Base-by-base conservation (phyloP, 164 flowering plant species). In the Hamamelis virginiana region DNA sequence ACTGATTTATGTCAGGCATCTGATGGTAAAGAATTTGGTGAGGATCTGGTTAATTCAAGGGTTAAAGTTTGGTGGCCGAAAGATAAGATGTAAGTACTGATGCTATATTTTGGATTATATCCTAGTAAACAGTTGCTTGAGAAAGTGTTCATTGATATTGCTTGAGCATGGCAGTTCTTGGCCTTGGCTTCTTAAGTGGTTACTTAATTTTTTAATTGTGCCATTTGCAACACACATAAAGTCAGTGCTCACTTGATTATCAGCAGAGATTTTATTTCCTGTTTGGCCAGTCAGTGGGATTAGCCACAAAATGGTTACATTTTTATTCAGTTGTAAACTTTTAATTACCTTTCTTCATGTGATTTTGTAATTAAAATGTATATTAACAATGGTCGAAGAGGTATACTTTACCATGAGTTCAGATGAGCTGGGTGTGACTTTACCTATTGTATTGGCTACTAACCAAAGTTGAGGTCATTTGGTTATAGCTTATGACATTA, bases 61-160 rank as follows among this genome's bases (percentile, higher is more conserved):
- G 77, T 91, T 23, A 84, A 86, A 73, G 93, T 93, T 47, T 91
- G 83, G 87, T 93, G 98, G 98, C 98, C 98, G 19, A 25, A 72
- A 0, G 98, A 93, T 79, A 25, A 58, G 0, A 52, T 1, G 98
- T 91, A 83, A 87, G 96, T 72, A 56, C 61, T 19, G 4, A n/a
- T 5, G 41, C 58, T 60, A 9, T 25, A 28, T 19, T 47, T 56
- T 14, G 14, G 45, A 11, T 28, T 63, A 1, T 23, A 18, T 21
- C 15, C n/a, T 33, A 64, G 1, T 50, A 6, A 33, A 33, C 41
- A 33, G 41, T 33, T 33, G 41, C 41, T 33, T 33, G 41, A 33
- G 41, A 6, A 33, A 33, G 41, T 33, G 41, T 33, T 33, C 41
- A 2, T 33, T 2, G 6, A 33, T 33, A 33, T 33, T 33, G 41